Evolutionary conservation across 2,329 filamentous ascomycete genomes (phyloP).

Genomic region (Fusarium floridanum): DNA sequence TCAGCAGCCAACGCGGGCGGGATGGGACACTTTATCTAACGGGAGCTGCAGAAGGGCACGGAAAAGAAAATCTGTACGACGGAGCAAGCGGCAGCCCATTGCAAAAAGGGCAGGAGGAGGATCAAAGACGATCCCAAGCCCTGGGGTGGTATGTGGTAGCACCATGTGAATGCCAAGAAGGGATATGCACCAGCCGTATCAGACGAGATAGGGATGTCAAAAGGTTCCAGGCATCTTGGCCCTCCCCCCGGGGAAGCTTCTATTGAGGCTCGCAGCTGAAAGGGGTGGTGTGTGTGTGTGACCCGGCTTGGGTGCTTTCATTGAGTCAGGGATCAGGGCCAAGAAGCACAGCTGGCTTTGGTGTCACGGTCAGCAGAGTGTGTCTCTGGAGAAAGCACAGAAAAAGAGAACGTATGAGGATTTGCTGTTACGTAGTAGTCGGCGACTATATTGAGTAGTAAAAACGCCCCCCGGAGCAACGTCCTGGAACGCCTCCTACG

Average conservation of each 20-base stretch:
- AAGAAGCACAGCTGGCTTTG: neutral
- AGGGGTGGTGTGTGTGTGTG: neutral
- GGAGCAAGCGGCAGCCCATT: slow-evolving; percentile 19
- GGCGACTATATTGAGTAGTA: neutral
- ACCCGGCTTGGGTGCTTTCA: neutral
- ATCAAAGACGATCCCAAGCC: slow-evolving; percentile 12
- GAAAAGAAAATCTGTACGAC: slow-evolving; percentile 3
- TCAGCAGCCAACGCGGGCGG: slow-evolving; percentile 4
- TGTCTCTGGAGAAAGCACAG: neutral
- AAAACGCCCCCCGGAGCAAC: neutral
- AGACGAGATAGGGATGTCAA: slow-evolving; percentile 10
- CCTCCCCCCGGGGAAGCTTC: neutral
- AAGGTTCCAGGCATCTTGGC: neutral
- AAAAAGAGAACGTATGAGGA: neutral
- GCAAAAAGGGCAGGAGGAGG: slow-evolving; percentile 44
- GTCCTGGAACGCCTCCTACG: neutral
- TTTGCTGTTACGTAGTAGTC: slow-evolving; percentile 5
- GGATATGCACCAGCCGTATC: slow-evolving; percentile 27
- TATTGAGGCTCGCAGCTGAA: slow-evolving; percentile 6
- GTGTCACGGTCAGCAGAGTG: neutral
- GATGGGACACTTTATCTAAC: slow-evolving; percentile 29
- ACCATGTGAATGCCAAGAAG: slow-evolving; percentile 33
- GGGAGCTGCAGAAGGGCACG: neutral
- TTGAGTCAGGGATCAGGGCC: slow-evolving; percentile 2
- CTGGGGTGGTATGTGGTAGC: slow-evolving; percentile 9